These are phyloP conservation scores for Clohesyomyces aquaticus DNA, from an alignment of 495 filamentous ascomycete genomes.

Conservation along the genomic window DNA sequence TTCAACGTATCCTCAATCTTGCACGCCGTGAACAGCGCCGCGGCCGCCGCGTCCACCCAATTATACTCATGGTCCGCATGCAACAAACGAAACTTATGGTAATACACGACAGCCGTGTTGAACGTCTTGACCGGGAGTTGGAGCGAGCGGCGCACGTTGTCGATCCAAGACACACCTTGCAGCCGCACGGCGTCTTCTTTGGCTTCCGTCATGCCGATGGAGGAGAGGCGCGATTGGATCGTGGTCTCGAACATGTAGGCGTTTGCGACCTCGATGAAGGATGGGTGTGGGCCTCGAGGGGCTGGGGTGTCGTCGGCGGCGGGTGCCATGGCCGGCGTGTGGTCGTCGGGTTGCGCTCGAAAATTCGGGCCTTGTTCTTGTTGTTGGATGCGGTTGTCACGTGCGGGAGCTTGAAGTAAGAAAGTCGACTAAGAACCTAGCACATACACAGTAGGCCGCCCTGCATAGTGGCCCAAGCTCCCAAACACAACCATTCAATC, in stretches of 20 bases:
- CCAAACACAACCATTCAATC: too few species aligned
- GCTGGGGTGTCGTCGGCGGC: slow-evolving; percentile 23
- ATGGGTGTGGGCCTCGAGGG: slow-evolving; percentile 63
- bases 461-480: too few species aligned
- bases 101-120: slow-evolving; percentile 81
- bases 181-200: slow-evolving; percentile 72
- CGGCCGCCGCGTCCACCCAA: slow-evolving; percentile 77
- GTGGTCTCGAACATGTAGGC: slow-evolving; percentile 68
- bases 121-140: slow-evolving; percentile 83
- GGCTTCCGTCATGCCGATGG: slow-evolving; percentile 58
- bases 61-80: slow-evolving; percentile 74
- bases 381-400: too few species aligned
- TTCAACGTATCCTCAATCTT: slow-evolving; percentile 98
- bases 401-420: too few species aligned
- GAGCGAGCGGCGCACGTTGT: slow-evolving; percentile 71
- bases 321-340: slow-evolving; percentile 24
- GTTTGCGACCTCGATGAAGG: slow-evolving; percentile 71
- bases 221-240: slow-evolving; percentile 60
- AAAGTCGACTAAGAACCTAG: too few species aligned
- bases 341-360: not conserved
- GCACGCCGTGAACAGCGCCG: slow-evolving; percentile 87
- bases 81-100: slow-evolving; percentile 83
- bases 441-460: too few species aligned
- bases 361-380: slow-evolving; percentile 3
- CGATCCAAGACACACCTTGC: slow-evolving; percentile 79